A percentile compares a stretch with the other conserved stretches of the same genome.
Conservation (phyloP, 345 rosid genomes). For the Arabidopsis thaliana region DNA sequence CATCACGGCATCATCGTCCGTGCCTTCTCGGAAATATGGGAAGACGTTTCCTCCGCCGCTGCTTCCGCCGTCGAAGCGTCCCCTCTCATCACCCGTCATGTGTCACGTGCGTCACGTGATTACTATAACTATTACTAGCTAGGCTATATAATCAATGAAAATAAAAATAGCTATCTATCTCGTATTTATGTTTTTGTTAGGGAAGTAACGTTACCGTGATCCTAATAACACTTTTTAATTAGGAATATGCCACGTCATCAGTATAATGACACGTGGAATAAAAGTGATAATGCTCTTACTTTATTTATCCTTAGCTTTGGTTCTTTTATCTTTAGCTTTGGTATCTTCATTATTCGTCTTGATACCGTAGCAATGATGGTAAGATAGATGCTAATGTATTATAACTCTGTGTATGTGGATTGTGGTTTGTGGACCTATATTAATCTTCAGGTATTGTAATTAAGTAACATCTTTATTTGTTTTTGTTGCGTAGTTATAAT, state of each 20-base stretch:
- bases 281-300: constrained; percentile 7
- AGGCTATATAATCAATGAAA: not conserved
- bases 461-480: not conserved
- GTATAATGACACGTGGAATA: constrained; percentile 5
- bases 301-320: not conserved
- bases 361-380: no score
- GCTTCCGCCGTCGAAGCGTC: constrained; percentile 20
- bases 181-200: not conserved
- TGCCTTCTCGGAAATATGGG: constrained; percentile 93
- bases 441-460: not conserved
- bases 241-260: constrained; percentile 14
- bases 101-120: constrained; percentile 35
- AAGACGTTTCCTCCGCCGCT: constrained; percentile 51
- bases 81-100: constrained; percentile 13
- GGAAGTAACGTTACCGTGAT: constrained; percentile 26
- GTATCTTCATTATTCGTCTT: not conserved
- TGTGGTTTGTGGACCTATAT: not conserved
- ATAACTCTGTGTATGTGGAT: not conserved
- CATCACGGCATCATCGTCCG: constrained; percentile 74
- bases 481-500: constrained; percentile 13
- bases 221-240: constrained; percentile 6
- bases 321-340: not conserved
- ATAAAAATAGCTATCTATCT: not conserved
- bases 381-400: not conserved
- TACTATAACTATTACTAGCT: constrained; percentile 24